Conservation (phyloP, 1,284 basidiomycete species). For the Trametes pubescens region DNA sequence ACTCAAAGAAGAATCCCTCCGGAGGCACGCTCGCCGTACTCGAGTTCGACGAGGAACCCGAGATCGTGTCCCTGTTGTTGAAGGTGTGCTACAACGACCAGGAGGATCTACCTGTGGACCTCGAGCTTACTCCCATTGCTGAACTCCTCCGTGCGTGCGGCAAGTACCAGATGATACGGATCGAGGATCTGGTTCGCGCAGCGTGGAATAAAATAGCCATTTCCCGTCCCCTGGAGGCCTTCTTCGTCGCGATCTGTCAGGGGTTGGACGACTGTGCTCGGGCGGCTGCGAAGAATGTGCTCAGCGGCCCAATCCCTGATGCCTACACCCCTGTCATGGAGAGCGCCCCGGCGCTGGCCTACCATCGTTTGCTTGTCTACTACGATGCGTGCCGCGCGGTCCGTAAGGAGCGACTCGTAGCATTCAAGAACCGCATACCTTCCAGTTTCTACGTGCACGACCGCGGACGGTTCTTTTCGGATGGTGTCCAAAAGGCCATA, state of each 20-base stretch:
- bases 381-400: neutral
- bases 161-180: slow-evolving; percentile 31
- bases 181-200: neutral
- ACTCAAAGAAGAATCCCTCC: neutral
- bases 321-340: slow-evolving; percentile 17
- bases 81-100: neutral
- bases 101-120: neutral
- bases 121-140: neutral
- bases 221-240: neutral
- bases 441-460: too few relatives aligned
- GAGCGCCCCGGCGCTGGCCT: slow-evolving; percentile 3
- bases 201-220: neutral
- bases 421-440: too few relatives aligned
- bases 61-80: slow-evolving; percentile 15
- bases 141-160: slow-evolving; percentile 6
- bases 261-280: neutral
- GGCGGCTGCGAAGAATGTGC: neutral
- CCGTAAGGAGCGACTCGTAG: neutral
- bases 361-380: slow-evolving; percentile 11
- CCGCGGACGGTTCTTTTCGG: too few relatives aligned
- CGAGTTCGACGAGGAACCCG: slow-evolving; percentile 14
- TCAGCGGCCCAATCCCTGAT: neutral
- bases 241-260: neutral
- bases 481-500: too few relatives aligned
- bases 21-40: slow-evolving; percentile 8